These are phyloP conservation scores for Daldinia childiae DNA, from an alignment of 495 filamentous ascomycete species.

Conservation along the genomic window DNA sequence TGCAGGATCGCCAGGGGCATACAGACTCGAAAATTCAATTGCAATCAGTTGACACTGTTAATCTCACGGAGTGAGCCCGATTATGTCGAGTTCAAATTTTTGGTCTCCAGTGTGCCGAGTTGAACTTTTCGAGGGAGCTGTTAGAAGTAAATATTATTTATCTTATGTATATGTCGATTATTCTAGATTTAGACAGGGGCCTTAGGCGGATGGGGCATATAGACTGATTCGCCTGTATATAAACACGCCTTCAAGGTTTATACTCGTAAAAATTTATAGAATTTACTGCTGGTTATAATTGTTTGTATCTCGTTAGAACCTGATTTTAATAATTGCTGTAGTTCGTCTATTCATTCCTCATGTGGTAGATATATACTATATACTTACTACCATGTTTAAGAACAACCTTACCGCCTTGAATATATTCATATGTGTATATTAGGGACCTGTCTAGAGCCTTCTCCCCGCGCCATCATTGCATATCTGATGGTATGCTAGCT, in stretches of 20 bases:
- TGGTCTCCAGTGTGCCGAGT: background rate
- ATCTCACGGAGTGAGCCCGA: constrained; percentile 39
- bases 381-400: too few relatives aligned
- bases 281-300: too few relatives aligned
- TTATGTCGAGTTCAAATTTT: background rate
- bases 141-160: background rate
- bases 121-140: background rate
- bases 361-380: too few relatives aligned
- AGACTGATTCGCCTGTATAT: background rate
- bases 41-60: constrained; percentile 24
- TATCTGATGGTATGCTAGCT: too few relatives aligned
- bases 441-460: too few relatives aligned
- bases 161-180: background rate
- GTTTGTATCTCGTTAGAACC: too few relatives aligned
- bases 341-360: background rate
- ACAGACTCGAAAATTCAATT: constrained; percentile 6
- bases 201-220: background rate
- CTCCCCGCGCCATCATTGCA: too few relatives aligned
- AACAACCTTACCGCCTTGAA: too few relatives aligned
- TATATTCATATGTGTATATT: too few relatives aligned
- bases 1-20: constrained; percentile 41
- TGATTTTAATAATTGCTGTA: too few relatives aligned
- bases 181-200: background rate
- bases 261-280: too few relatives aligned
- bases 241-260: background rate